Evolutionary conservation across 2,329 filamentous ascomycete genomes (phyloP).

Genomic region (Cladosporium sp.): DNA sequence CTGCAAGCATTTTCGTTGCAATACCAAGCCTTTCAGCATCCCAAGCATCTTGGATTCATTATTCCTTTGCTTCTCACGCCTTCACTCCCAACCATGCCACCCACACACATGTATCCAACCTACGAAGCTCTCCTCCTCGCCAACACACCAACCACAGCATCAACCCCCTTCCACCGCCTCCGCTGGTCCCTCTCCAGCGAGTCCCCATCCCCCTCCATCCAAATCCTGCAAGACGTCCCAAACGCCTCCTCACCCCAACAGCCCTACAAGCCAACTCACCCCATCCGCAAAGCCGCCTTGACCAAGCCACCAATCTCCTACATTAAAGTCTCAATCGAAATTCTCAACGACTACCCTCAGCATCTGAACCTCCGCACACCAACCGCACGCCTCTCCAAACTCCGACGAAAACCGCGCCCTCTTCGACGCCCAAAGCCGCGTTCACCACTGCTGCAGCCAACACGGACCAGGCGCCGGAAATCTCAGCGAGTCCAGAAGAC

Average conservation of each 20-base stretch:
- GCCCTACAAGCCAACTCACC: background rate
- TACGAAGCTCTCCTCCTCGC: too few species aligned
- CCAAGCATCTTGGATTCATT: too few species aligned
- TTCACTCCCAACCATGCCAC: too few species aligned
- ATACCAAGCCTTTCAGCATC: too few species aligned
- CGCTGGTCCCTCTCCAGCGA: background rate
- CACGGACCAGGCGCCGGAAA: background rate
- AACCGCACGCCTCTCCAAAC: background rate
- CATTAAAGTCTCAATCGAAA: background rate
- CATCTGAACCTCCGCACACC: background rate
- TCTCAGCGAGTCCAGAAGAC: background rate
- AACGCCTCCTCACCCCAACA: background rate
- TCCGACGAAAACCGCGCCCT: background rate
- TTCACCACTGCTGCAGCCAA: conserved; percentile 1
- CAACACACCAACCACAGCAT: too few species aligned
- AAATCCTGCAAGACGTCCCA: background rate
- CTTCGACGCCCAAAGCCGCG: background rate
- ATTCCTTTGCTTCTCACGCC: too few species aligned
- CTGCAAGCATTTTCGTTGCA: too few species aligned
- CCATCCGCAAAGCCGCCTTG: background rate
- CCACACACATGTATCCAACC: too few species aligned
- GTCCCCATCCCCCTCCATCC: background rate
- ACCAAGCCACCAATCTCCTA: background rate
- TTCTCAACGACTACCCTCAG: background rate
- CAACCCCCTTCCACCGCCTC: background rate